A percentile compares a stretch with the other conserved stretches of the same genome.
Conservation (phyloP, 331 rosid genomes). For the Prunus yedoensis region DNA sequence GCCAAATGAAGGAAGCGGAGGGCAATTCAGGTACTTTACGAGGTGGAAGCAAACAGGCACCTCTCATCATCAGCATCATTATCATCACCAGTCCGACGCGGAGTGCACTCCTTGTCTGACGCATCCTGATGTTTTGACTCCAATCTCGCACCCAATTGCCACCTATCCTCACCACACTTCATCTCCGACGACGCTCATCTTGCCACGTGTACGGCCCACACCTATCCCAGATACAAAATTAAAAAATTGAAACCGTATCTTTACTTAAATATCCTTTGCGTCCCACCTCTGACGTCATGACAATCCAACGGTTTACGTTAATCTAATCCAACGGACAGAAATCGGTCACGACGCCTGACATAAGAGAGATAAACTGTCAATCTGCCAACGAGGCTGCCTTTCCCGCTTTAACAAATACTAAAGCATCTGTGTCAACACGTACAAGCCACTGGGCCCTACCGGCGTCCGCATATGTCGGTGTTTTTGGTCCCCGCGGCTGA, state of each 20-base stretch:
- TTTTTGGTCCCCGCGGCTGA: constrained; percentile 7
- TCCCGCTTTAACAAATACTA: background rate
- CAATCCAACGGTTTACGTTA: constrained; percentile 1
- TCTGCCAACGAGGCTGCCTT: constrained; percentile 31
- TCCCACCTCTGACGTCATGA: constrained; percentile 1
- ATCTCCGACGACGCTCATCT: constrained; percentile 5
- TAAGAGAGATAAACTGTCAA: background rate
- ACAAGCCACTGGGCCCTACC: constrained; percentile 24
- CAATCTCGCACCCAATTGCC: background rate
- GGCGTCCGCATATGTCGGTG: constrained; percentile 21
- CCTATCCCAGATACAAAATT: background rate
- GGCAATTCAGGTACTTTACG: background rate
- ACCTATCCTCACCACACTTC: constrained; percentile 14
- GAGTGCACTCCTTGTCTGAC: constrained; percentile 41
- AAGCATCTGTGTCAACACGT: constrained; percentile 16
- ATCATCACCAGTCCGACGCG: constrained; percentile 15
- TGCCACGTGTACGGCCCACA: constrained; percentile 23
- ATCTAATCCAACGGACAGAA: constrained; percentile 3
- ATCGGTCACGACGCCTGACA: constrained; percentile 10
- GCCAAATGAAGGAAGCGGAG: background rate
- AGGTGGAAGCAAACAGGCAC: background rate
- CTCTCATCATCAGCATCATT: background rate
- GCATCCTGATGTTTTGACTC: constrained; percentile 25
- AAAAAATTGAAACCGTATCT: background rate
- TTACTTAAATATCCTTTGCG: background rate